Base-by-base conservation (phyloP, 208 protist genomes). In the Acanthamoeba lenticulata region DNA sequence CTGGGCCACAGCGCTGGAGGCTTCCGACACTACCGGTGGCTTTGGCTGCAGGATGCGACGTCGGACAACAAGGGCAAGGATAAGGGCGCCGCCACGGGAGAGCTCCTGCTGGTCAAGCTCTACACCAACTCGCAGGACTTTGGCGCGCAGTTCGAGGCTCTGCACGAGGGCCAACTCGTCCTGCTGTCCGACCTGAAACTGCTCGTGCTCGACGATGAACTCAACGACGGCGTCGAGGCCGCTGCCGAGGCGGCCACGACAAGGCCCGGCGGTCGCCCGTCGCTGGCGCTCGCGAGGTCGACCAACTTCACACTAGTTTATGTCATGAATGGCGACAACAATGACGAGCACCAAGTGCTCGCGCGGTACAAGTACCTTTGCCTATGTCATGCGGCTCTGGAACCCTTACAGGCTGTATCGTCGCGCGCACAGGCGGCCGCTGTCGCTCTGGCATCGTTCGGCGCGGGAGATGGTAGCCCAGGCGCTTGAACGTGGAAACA, bases 111-210 rank as follows among this genome's bases (percentile, higher is more conserved):
- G 36, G 85, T 91, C 32, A 91, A 91, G 57, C 55, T 91, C 85
- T 91, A 45, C 57, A 91, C 85, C 1, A 91, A 62, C 55, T 91
- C 85, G 7, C 85, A 91, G 42, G 32, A 42, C 55, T 91, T 91
- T 69, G 55, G 27, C 34, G 15, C 34, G 11, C 77, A 44, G 21
- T 91, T 91, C 42, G 55, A n/a, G 32, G 27, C 0, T 60, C 85
- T 91, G 34, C 32, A 69, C 27, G 85, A 91, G 85, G 85, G 85
- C 55, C 32, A 72, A 7, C 52, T 91, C 57, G 85, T 91, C 57
- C 55, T 91, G 47, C 85, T 91, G 17, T 42, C 85, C 6, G 38
- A 91, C 13, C 57, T 91, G 24, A 91, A 91, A 44, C 40, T 86
- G 77, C 27, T 86, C 4, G 44, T 86, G 44, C 29, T 86, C 15